Conservation (phyloP, 805 yeast genomes). For the Zygosaccharomyces kombuchaensis region DNA sequence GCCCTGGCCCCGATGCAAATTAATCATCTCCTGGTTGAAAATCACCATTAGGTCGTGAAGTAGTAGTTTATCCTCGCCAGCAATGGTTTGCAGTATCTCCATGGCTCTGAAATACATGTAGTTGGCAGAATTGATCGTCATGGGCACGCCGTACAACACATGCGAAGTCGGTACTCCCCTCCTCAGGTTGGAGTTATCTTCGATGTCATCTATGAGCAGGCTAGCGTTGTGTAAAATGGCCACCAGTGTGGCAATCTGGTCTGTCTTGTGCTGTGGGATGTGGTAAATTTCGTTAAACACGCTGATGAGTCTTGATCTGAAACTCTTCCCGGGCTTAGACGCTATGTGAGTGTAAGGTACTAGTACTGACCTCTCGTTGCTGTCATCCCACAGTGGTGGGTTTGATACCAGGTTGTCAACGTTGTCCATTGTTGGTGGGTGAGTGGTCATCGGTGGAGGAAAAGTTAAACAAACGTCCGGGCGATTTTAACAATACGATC, state of each 20-base stretch:
- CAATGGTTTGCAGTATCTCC: constrained; percentile 41
- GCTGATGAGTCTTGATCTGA: constrained; percentile 45
- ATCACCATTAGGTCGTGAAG: constrained; percentile 37
- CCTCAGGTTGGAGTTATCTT: constrained; percentile 66
- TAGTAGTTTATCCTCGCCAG: constrained; percentile 19
- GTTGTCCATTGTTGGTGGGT: constrained; percentile 6
- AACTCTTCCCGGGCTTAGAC: constrained; percentile 51
- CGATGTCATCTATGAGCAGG: constrained; percentile 79
- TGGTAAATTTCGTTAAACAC: constrained; percentile 51
- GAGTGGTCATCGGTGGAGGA: background rate
- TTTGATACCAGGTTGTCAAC: constrained; percentile 12
- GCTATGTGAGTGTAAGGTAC: constrained; percentile 51
- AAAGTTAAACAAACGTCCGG: background rate
- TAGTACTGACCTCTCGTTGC: constrained; percentile 30
- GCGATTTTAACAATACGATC: constrained; percentile 1
- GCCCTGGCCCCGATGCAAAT: constrained; percentile 87
- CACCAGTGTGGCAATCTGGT: constrained; percentile 44
- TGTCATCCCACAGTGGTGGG: constrained; percentile 29
- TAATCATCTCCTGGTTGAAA: constrained; percentile 68
- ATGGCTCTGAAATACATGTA: constrained; percentile 75
- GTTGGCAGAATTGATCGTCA: constrained; percentile 78
- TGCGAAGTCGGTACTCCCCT: constrained; percentile 82
- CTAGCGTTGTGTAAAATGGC: constrained; percentile 64
- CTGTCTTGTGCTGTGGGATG: constrained; percentile 39
- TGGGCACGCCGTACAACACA: constrained; percentile 67